Evolutionary conservation across 495 filamentous ascomycete species (phyloP), one percentile per base, ranked within the genome.

Genomic region (Acidomyces sp.): DNA sequence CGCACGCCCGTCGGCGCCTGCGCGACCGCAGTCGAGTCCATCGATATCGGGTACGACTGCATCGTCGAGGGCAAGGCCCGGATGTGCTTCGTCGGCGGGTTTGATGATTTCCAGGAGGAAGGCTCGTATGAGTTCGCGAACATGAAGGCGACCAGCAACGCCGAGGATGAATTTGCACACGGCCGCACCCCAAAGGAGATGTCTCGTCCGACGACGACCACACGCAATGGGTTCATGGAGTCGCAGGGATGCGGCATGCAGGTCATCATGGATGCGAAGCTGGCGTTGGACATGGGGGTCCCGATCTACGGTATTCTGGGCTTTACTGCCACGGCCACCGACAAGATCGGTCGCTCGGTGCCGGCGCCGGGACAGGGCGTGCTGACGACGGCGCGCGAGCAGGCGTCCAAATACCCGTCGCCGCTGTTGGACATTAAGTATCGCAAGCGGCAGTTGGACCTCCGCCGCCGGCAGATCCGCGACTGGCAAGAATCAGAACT

Each of bases 41-140:
- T 96, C 41, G 90, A 99, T 55, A 94, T 92, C 52, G 90, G 90
- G 53, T 93, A 90, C 57, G 90, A 99, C 63, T 93, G 87, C 11
- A 95, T 99, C 56, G 73, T 94, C 46, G 86, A 96, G 61, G 90
- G 90, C 52, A 99, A 96, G 67, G 92, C 90, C 21, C 79, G 85
- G 32, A 73, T 99, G 49, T 95, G 88, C 70, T 80, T 99, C 42
- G 92, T 99, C 38, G 90, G 90, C 72, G 90, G 90, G 37, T 94
- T 95, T 57, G 90, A 99, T 66, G 90, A 99, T 63, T 96, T 99
- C 71, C 85, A 92, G 50, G 90, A 99, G 64, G 90, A 99, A 65
- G 90, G 92, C 37, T 95, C 90, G 3, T 96, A 94, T 51, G 90
- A 99, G 62, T 99, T 99, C 57, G 90, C 90, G 69, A 99, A 99